Base-by-base conservation (phyloP, 441 rosid genomes). In the Codiaeum variegatum region DNA sequence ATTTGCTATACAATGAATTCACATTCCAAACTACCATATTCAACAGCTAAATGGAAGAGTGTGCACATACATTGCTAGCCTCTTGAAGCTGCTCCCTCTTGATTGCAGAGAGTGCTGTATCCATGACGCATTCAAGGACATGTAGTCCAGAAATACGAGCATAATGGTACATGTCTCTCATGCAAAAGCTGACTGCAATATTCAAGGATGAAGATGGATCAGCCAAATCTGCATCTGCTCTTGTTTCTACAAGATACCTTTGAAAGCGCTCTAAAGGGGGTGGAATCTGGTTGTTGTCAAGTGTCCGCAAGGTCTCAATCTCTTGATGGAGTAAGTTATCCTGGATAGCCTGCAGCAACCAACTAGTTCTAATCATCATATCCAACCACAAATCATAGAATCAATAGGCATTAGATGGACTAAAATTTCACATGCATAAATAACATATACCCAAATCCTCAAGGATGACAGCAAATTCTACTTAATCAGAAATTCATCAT, bases 71-170 rank as follows among this genome's bases (percentile, higher is more conserved):
- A 87, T 91, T 85, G 78, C 85, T 82, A 83, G 96, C 98, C 79
- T 90, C 97, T 84, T 87, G 83, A 78, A 95, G 90, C 75, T 81
- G 84, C 80, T 87, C 96, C 84, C 75, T 84, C 87, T 83, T 89
- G 67, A 93, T 75, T 59, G 84, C 85, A 60, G 97, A 87, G 75
- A 95, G 84, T 70, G 91, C 82, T 54, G 87, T 79, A 77, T 86
- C 88, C 94, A 95, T 90, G 77, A 91, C 76, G 75, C 93, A 85
- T 76, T 89, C 97, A 65, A 92, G 92, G 52, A 91, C 89, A 83
- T 94, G 97, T 62, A 86, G 76, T 74, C 96, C 88, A 84, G 89
- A 88, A 71, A 94, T 86, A 66, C 99, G 98, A 38, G 97, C 94
- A 85, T 85, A 92, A 76, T 94, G 98, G 82, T 85, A 90, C 89